Conservation (phyloP, 1,139 yeast genomes). For the Scheffersomyces illinoinensis region DNA sequence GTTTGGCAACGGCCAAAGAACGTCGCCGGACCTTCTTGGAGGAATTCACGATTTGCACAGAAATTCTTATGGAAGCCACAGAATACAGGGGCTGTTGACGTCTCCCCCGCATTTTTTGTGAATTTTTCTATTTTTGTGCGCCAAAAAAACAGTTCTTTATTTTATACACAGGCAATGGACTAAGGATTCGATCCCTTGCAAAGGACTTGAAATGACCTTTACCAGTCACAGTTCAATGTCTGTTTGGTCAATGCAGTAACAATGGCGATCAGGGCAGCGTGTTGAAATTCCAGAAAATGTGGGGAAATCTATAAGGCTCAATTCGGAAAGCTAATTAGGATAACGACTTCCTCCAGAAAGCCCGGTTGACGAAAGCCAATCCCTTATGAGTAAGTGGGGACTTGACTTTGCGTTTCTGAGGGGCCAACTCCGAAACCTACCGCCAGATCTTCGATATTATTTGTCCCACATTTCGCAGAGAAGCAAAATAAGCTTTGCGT, state of each 20-base stretch:
- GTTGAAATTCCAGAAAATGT: background rate
- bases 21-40: background rate
- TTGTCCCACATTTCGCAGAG: background rate
- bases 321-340: background rate
- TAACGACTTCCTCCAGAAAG: background rate
- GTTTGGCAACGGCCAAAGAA: background rate
- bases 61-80: background rate
- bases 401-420: background rate
- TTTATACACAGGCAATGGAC: background rate
- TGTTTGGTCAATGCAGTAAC: background rate
- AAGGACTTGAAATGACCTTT: background rate
- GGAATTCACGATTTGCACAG: background rate
- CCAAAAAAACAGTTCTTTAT: background rate
- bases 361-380: background rate
- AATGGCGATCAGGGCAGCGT: background rate
- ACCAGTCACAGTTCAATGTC: background rate
- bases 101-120: background rate
- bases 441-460: background rate
- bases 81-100: background rate
- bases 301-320: background rate
- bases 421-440: background rate
- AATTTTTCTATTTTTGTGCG: background rate
- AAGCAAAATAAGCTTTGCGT: background rate
- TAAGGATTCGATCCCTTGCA: background rate
- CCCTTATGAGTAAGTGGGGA: background rate